These are phyloP conservation scores for Fusarium robinianum DNA, from an alignment of 2,329 filamentous ascomycete species.

Conservation along the genomic window DNA sequence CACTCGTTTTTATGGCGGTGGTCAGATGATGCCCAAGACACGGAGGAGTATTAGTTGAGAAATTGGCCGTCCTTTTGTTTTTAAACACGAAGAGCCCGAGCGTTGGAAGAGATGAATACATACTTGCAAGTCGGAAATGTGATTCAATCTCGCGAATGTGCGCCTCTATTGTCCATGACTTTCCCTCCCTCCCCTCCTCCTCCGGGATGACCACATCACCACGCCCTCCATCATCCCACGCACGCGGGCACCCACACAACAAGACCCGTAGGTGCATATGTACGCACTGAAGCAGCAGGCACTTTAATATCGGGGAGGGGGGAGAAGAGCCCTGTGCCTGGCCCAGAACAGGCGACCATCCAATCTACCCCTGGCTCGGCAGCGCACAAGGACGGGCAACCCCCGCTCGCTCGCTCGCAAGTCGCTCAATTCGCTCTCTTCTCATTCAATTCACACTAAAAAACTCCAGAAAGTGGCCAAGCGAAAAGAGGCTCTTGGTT, in stretches of 20 bases:
- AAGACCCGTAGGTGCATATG: constrained; percentile 26
- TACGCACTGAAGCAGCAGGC: constrained; percentile 28
- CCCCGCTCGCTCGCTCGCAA: constrained; percentile 5
- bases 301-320: constrained; percentile 32
- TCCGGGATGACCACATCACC: neutral
- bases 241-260: constrained; percentile 24
- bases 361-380: constrained; percentile 33
- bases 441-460: constrained; percentile 16
- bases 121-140: too few relatives aligned
- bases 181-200: constrained; percentile 1
- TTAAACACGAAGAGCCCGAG: too few relatives aligned
- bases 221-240: constrained; percentile 19
- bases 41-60: constrained; percentile 6
- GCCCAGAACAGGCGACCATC: constrained; percentile 18
- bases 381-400: constrained; percentile 15
- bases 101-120: too few relatives aligned
- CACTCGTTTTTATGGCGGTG: constrained; percentile 18
- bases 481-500: constrained; percentile 16
- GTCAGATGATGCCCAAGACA: too few relatives aligned
- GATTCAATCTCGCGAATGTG: too few relatives aligned
- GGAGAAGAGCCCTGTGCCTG: constrained; percentile 25
- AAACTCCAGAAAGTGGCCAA: constrained; percentile 24
- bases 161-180: neutral
- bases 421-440: constrained; percentile 12
- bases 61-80: too few relatives aligned